These are phyloP conservation scores for Nigrograna mackinnonii DNA, from an alignment of 2,329 filamentous ascomycete genomes.

Conservation along the genomic window DNA sequence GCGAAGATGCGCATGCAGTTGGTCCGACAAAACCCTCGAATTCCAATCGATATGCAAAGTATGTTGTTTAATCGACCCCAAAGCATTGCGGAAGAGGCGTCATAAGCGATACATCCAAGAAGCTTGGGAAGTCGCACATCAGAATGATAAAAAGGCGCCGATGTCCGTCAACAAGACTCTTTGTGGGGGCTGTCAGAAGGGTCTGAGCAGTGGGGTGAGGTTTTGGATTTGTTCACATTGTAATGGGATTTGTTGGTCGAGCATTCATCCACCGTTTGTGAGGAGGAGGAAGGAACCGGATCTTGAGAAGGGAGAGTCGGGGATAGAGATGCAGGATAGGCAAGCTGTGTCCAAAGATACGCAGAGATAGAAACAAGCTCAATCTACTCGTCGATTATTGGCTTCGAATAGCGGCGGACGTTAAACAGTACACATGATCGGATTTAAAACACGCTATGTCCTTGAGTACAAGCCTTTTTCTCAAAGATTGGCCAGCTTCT, in stretches of 20 bases:
- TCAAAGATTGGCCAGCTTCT: no score
- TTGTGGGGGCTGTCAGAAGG: constrained; percentile 14
- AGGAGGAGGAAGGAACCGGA: constrained; percentile 9
- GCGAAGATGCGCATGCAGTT: constrained; percentile 12
- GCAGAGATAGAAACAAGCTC: no score
- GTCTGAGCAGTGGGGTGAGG: constrained; percentile 13
- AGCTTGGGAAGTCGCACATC: constrained; percentile 13
- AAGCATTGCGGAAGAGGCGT: constrained; percentile 6
- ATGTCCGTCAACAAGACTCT: no score
- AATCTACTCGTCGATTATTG: no score
- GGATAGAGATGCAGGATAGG: no score
- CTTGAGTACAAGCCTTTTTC: no score
- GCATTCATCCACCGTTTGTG: constrained; percentile 17
- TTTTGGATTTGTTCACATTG: constrained; percentile 23
- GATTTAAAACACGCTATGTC: no score
- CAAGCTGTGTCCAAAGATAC: no score
- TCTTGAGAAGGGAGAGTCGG: no score
- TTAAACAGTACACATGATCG: no score
- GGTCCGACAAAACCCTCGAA: constrained; percentile 5
- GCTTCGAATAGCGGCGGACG: no score
- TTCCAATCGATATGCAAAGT: constrained; percentile 12
- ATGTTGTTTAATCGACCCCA: constrained; percentile 3
- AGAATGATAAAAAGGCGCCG: constrained; percentile 3
- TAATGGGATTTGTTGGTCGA: constrained; percentile 16
- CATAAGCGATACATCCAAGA: constrained; percentile 15